These are phyloP conservation scores for Entomortierella parvispora DNA, from an alignment of 192 early-diverging fungal genomes.

Conservation along the genomic window DNA sequence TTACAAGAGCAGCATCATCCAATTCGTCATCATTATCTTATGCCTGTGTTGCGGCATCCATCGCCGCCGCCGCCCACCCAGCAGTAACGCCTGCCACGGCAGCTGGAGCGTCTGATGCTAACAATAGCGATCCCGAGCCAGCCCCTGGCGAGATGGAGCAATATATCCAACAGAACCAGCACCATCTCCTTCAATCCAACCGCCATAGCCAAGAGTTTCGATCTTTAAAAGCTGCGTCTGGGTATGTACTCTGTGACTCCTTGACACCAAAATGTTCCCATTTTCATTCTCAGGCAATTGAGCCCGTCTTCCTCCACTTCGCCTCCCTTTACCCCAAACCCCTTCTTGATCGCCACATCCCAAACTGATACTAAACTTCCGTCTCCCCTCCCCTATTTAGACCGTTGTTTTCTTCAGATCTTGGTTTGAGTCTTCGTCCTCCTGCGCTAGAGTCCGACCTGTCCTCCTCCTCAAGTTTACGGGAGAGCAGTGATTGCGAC, in stretches of 20 bases:
- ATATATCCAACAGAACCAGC: constrained; percentile 16
- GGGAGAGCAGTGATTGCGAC: constrained; percentile 27
- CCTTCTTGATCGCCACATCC: neutral
- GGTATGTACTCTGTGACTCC: too few species aligned
- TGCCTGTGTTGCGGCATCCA: neutral
- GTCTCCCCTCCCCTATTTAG: neutral
- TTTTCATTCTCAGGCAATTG: too few species aligned
- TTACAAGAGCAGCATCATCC: neutral
- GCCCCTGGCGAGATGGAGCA: constrained; percentile 13
- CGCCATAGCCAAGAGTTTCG: neutral
- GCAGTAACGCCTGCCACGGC: constrained; percentile 1
- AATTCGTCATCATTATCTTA: neutral
- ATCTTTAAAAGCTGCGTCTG: neutral
- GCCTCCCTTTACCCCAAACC: too few species aligned
- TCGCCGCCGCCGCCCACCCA: neutral
- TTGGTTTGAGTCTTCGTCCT: neutral
- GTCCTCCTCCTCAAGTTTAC: constrained; percentile 28
- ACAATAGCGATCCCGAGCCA: constrained; percentile 38
- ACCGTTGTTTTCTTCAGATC: neutral
- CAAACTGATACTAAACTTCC: neutral
- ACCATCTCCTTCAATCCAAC: constrained; percentile 11
- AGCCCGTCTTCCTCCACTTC: too few species aligned
- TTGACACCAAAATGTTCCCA: neutral
- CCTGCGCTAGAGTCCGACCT: constrained; percentile 16
- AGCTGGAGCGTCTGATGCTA: constrained; percentile 4